A percentile compares a stretch with the other conserved stretches of the same genome.
Conservation (phyloP, 192 early-diverging fungal species). For the Podila minutissima region DNA sequence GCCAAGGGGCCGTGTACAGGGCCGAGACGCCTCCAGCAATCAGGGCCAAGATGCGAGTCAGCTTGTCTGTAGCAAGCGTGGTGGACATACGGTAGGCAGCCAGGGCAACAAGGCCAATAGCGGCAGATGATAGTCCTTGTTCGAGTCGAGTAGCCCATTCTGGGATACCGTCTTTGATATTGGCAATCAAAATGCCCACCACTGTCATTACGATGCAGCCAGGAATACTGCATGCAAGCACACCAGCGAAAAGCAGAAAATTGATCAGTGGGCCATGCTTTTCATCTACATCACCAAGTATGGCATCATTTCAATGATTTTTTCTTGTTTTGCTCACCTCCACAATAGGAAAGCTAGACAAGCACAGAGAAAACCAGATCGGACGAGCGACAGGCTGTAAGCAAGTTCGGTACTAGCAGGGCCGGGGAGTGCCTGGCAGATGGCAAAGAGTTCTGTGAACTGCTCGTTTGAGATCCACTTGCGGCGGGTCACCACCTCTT, state of each 20-base stretch:
- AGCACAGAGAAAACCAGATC: conserved; percentile 59
- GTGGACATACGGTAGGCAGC: conserved; percentile 61
- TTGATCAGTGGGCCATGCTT: background rate
- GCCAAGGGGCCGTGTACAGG: conserved; percentile 56
- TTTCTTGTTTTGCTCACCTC: conserved; percentile 48
- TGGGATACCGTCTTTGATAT: conserved; percentile 53
- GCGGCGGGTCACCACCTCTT: conserved; percentile 62
- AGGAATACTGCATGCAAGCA: conserved; percentile 52
- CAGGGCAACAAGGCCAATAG: conserved; percentile 69
- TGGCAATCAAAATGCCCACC: conserved; percentile 56
- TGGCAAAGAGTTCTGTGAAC: conserved; percentile 74
- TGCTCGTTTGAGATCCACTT: conserved; percentile 62
- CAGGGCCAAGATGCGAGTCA: conserved; percentile 43
- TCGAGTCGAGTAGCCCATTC: conserved; percentile 58
- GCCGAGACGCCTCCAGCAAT: conserved; percentile 34
- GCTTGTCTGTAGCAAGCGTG: conserved; percentile 44
- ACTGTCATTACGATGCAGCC: conserved; percentile 66
- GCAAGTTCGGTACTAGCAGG: conserved; percentile 64
- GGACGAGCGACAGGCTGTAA: conserved; percentile 61
- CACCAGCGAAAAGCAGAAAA: background rate
- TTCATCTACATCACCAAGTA: no score
- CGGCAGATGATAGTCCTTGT: conserved; percentile 62
- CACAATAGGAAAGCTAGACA: conserved; percentile 61
- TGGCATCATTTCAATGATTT: no score
- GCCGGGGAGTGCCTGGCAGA: conserved; percentile 72